These are phyloP conservation scores for Ascomycota sp. DNA, from an alignment of 2,329 filamentous ascomycete species.

Conservation along the genomic window DNA sequence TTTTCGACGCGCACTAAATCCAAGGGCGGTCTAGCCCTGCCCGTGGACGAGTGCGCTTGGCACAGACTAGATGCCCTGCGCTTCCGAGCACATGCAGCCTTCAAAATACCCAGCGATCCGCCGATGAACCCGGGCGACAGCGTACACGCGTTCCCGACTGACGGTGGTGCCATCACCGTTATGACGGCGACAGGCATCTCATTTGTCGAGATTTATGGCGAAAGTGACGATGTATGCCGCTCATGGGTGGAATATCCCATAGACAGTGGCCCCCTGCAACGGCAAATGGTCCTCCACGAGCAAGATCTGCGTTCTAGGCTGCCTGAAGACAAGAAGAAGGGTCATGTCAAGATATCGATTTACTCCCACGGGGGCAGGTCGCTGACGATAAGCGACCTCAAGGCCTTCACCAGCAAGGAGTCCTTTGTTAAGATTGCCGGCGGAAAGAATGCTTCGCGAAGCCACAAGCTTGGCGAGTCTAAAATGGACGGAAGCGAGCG, in stretches of 20 bases:
- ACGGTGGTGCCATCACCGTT: slow-evolving; percentile 53
- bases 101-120: slow-evolving; percentile 61
- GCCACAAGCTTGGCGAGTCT: slow-evolving; percentile 53
- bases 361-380: slow-evolving; percentile 59
- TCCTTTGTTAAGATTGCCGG: slow-evolving; percentile 54
- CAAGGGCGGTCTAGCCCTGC: slow-evolving; percentile 54
- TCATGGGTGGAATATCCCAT: slow-evolving; percentile 64
- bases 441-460: slow-evolving; percentile 50
- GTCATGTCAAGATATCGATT: slow-evolving; percentile 48
- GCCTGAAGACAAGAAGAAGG: slow-evolving; percentile 52
- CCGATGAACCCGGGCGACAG: slow-evolving; percentile 46
- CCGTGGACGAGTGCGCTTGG: slow-evolving; percentile 75
- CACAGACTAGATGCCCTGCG: slow-evolving; percentile 75
- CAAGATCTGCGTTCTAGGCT: slow-evolving; percentile 50
- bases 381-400: slow-evolving; percentile 60
- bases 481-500: slow-evolving; percentile 48
- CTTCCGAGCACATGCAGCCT: slow-evolving; percentile 79
- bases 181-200: slow-evolving; percentile 67
- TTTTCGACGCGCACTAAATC: slow-evolving; percentile 75
- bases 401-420: slow-evolving; percentile 47
- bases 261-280: slow-evolving; percentile 40
- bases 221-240: slow-evolving; percentile 64
- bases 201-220: slow-evolving; percentile 63
- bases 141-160: slow-evolving; percentile 71
- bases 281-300: slow-evolving; percentile 57